Evolutionary conservation across 495 filamentous ascomycete genomes (phyloP).

Genomic region (Hypomontagnella monticulosa): DNA sequence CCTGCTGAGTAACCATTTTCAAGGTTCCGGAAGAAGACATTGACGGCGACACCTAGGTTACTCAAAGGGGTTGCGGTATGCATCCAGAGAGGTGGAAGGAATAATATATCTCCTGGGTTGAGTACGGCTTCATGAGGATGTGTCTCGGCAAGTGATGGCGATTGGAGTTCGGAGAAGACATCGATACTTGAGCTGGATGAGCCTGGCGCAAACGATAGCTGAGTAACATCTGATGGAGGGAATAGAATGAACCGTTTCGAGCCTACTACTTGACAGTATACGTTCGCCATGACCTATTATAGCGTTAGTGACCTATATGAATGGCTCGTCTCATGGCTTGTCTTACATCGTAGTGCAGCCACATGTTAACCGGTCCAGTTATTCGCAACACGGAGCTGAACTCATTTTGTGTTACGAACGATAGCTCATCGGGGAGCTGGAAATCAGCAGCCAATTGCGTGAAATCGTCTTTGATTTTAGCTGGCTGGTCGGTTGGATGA

Average conservation of each 20-base stretch:
- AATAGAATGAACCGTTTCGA: constrained; percentile 78
- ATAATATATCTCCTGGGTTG: constrained; percentile 76
- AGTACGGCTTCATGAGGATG: constrained; percentile 74
- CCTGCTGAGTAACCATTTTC: constrained; percentile 75
- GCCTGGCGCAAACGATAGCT: constrained; percentile 76
- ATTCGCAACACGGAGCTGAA: constrained; percentile 85
- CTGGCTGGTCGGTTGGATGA: constrained; percentile 72
- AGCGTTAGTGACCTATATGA: constrained; percentile 21
- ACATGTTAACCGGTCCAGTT: constrained; percentile 85
- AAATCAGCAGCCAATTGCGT: constrained; percentile 76
- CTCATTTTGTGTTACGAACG: constrained; percentile 65
- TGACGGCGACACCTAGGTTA: constrained; percentile 76
- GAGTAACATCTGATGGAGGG: constrained; percentile 76
- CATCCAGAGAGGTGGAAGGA: constrained; percentile 83
- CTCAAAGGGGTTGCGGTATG: constrained; percentile 77
- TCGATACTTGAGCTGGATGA: constrained; percentile 80
- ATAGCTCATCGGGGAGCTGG: constrained; percentile 69
- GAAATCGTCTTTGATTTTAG: constrained; percentile 75
- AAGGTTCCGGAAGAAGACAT: constrained; percentile 84
- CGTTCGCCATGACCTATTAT: constrained; percentile 81
- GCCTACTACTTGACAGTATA: constrained; percentile 82
- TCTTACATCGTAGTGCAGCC: constrained; percentile 89
- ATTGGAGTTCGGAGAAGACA: constrained; percentile 63
- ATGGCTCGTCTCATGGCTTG: background rate
- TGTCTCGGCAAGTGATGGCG: constrained; percentile 59